Base-by-base conservation (phyloP, 345 rosid genomes). In the Acer campestre region DNA sequence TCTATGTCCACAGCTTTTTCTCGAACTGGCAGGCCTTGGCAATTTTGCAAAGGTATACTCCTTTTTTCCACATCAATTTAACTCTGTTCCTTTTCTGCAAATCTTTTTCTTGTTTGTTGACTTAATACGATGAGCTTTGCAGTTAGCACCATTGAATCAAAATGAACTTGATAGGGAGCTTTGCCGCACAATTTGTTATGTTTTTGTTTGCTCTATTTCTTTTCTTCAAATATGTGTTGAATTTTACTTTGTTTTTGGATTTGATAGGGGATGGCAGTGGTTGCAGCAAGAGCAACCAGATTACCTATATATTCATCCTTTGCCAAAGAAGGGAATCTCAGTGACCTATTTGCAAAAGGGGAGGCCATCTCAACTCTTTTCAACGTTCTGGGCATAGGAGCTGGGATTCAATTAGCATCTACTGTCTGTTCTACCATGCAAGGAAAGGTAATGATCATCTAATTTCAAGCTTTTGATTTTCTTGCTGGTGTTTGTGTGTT, bases 281-380 rank as follows among this genome's bases (percentile, higher is more conserved):
- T 96, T 79, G 99, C 98, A 7, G 98, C 99, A 69, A 86, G 99
- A 79, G 98, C 99, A 51, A 96, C 98, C 67, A 87, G 99, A 80
- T 87, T 92, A 67, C 98, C 98, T 1, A 90, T 94, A 70, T 94
- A 94, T 84, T 96, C 99, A 31, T 94, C 99, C 27, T 92, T 96
- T 68, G 97, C 99, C 68, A 96, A 92, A 87, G 98, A 96, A 85
- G 98, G 99, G 81, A 96, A 92, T 76, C 95, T 96, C n/a, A 94
- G 99, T 68, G 98, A 96, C 77, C 87, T 96, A 68, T 94, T 90
- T 80, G 98, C 99, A 27, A 96, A 94, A 86, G 97, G 99, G 69
- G 99, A 96, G 85, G 99, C 98, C 69, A 94, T 96, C 83, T 96
- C 98, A 68, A 96, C 98, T 73, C 92, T 96, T 84, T 96, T 90